phyloP scores from a whole-genome alignment of 805 yeast genomes.

The Maudiozyma serrabonitensis region DNA sequence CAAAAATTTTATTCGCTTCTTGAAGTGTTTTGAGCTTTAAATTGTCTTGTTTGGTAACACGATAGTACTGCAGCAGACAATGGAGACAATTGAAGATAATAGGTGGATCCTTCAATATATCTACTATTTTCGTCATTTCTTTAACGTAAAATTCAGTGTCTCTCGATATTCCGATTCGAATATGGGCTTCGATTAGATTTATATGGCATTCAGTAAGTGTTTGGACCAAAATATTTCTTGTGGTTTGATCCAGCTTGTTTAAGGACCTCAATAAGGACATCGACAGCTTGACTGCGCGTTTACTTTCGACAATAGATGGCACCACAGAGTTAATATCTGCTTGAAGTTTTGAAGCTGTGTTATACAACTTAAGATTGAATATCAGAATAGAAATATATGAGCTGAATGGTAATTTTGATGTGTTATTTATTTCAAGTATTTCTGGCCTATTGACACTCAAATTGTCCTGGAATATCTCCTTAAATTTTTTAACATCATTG shows the following conservation, averaged over 20 bases:
- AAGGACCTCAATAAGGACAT: conserved; percentile 42
- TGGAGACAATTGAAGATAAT: conserved; percentile 14
- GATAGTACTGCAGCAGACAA: conserved; percentile 16
- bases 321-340: conserved; percentile 8
- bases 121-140: conserved; percentile 38
- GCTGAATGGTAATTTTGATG: conserved; percentile 10
- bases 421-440: conserved; percentile 20
- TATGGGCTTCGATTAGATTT: conserved; percentile 31
- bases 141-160: conserved; percentile 46
- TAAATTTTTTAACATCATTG: conserved; percentile 10
- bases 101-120: conserved; percentile 22
- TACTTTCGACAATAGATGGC: conserved; percentile 31
- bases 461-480: conserved; percentile 10
- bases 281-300: conserved; percentile 41
- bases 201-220: conserved; percentile 33
- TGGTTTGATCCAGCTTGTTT: conserved; percentile 17
- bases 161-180: conserved; percentile 45
- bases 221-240: conserved; percentile 32
- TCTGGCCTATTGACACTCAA: conserved; percentile 13
- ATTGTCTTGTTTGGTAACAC: conserved; percentile 12
- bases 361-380: conserved; percentile 19
- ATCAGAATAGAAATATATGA: conserved; percentile 20
- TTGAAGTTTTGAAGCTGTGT: conserved; percentile 17
- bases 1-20: conserved; percentile 17
- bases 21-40: conserved; percentile 4